A percentile compares a stretch with the other conserved stretches of the same genome.
Conservation (phyloP, 345 rosid species). For the Salix purpurea region DNA sequence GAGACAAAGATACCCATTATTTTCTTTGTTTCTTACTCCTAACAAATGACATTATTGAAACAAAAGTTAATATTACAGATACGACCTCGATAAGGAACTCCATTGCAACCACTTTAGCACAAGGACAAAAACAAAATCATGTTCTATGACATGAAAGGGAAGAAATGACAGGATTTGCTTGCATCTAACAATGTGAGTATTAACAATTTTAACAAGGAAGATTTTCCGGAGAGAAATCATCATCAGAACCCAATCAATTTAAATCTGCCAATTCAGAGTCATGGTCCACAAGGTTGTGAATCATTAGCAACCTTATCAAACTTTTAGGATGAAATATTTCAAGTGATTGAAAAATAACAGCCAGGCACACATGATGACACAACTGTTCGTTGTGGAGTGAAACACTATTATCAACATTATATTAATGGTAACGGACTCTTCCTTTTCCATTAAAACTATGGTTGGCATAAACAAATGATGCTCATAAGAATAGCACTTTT, state of each 20-base stretch:
- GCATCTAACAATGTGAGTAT: too few species aligned
- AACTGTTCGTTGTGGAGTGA: too few species aligned
- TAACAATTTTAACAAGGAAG: too few species aligned
- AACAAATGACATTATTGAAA: background rate
- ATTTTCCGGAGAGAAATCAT: too few species aligned
- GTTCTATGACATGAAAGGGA: background rate
- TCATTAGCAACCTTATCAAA: too few species aligned
- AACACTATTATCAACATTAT: too few species aligned
- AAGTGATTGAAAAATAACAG: too few species aligned
- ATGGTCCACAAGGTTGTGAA: background rate
- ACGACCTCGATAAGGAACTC: background rate
- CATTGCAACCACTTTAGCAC: background rate
- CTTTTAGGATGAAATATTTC: too few species aligned
- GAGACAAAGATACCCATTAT: background rate
- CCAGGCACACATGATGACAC: too few species aligned
- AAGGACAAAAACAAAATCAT: background rate
- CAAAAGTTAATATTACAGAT: background rate
- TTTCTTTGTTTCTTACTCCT: background rate
- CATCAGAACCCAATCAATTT: background rate
- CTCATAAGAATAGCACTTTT: background rate
- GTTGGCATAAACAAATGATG: background rate
- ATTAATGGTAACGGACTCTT: too few species aligned
- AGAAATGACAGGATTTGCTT: background rate
- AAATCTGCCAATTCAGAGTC: background rate
- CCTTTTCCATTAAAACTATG: too few species aligned